These are phyloP conservation scores for Vachellia pachyceras DNA, from an alignment of 306 rosid genomes.

Conservation along the genomic window DNA sequence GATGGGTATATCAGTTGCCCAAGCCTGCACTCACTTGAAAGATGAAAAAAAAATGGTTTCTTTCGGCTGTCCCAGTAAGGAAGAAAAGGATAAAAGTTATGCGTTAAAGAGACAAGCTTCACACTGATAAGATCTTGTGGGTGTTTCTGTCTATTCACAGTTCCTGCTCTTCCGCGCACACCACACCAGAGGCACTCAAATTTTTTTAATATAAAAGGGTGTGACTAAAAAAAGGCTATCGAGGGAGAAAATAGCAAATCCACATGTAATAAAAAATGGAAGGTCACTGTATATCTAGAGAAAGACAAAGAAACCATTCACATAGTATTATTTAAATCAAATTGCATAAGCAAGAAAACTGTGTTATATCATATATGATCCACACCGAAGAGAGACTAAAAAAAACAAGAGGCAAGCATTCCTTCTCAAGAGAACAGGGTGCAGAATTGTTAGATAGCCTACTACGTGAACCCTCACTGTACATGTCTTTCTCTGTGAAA, in stretches of 20 bases:
- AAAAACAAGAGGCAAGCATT: slow-evolving; percentile 37
- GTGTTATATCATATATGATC: slow-evolving; percentile 53
- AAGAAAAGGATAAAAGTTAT: slow-evolving; percentile 79
- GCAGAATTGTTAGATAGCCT: slow-evolving; percentile 5
- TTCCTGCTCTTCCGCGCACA: slow-evolving; percentile 40
- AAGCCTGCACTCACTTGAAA: slow-evolving; percentile 57
- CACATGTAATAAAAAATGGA: slow-evolving; percentile 8
- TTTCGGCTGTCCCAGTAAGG: slow-evolving; percentile 74
- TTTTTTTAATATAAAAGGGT: slow-evolving; percentile 31
- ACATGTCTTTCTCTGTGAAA: slow-evolving; percentile 48
- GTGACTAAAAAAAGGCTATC: slow-evolving; percentile 19
- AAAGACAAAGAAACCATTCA: slow-evolving; percentile 44
- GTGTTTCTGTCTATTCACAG: slow-evolving; percentile 28
- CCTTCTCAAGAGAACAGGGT: slow-evolving; percentile 50
- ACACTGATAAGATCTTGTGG: slow-evolving; percentile 27
- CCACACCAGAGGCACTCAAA: slow-evolving; percentile 18
- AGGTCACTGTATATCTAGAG: slow-evolving; percentile 37
- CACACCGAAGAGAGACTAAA: slow-evolving; percentile 42
- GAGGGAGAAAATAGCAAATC: not conserved
- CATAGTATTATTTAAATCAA: not conserved
- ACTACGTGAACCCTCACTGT: slow-evolving; percentile 16
- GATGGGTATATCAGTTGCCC: slow-evolving; percentile 56
- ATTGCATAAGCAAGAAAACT: slow-evolving; percentile 19
- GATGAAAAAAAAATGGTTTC: slow-evolving; percentile 44
- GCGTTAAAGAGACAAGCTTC: slow-evolving; percentile 49